Evolutionary conservation across 192 early-diverging fungal genomes (phyloP).

Genomic region (Backusella morwellensis): DNA sequence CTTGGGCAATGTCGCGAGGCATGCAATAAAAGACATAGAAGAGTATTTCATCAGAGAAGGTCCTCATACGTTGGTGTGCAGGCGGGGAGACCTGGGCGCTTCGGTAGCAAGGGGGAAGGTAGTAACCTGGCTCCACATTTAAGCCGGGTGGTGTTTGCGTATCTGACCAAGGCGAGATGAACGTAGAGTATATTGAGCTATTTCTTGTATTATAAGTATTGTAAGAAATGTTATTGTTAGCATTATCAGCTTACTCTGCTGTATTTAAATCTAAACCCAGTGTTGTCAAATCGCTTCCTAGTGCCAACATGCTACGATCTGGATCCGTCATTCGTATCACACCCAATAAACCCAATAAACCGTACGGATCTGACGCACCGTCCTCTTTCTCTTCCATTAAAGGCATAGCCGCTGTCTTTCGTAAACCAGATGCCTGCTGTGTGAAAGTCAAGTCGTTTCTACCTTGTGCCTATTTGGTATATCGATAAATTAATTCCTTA

Average conservation of each 20-base stretch:
- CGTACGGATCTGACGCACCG: conserved; percentile 58
- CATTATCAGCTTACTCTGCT: conserved; percentile 42
- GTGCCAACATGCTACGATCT: conserved; percentile 74
- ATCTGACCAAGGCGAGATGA: conserved; percentile 91
- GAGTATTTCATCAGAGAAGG: not conserved
- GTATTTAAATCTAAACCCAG: conserved; percentile 77
- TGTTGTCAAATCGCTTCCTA: conserved; percentile 86
- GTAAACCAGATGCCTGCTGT: conserved; percentile 4
- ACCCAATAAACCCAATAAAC: conserved; percentile 81
- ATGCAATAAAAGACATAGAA: conserved; percentile 11
- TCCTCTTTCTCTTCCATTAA: not conserved
- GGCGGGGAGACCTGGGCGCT: not conserved
- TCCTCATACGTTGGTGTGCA: not conserved
- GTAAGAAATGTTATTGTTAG: no score
- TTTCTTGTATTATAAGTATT: no score
- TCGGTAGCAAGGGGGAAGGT: not conserved
- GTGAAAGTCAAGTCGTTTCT: conserved; percentile 1
- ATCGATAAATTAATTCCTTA: no score
- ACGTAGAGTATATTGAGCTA: conserved; percentile 74
- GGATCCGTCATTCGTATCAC: conserved; percentile 76
- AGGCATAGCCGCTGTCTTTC: not conserved
- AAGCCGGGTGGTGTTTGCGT: conserved; percentile 56
- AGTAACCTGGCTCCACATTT: conserved; percentile 40
- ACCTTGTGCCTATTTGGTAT: not conserved
- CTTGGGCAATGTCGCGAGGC: not conserved